phyloP scores from a whole-genome alignment of 2,329 filamentous ascomycete species.

The Ceratocystiopsis brevicomis region DNA sequence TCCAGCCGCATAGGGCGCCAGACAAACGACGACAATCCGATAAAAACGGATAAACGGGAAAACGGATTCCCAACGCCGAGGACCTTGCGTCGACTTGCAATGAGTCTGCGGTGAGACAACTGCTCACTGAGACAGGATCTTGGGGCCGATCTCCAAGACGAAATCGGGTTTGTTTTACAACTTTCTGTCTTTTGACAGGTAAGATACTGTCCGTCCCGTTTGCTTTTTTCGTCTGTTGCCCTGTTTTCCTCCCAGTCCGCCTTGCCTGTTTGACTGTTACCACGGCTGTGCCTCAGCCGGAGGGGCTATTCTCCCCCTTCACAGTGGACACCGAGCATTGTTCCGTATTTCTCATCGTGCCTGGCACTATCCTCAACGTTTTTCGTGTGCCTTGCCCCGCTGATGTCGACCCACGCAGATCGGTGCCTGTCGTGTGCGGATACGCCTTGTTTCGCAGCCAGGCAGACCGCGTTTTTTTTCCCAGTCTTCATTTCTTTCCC shows the following conservation, averaged over 20 bases:
- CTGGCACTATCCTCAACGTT: conserved; percentile 1
- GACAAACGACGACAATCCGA: too few species aligned
- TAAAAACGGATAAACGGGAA: too few species aligned
- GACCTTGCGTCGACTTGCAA: too few species aligned
- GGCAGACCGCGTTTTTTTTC: not conserved
- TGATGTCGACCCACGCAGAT: not conserved
- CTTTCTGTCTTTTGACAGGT: too few species aligned
- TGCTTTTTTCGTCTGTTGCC: not conserved
- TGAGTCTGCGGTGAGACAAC: too few species aligned
- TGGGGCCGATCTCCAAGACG: too few species aligned
- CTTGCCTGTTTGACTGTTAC: not conserved
- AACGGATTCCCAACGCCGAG: too few species aligned
- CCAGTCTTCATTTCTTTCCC: not conserved
- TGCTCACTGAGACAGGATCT: too few species aligned
- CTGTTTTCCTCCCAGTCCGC: not conserved
- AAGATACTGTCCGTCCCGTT: too few species aligned
- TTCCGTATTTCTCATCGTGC: conserved; percentile 4
- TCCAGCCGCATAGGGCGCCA: too few species aligned
- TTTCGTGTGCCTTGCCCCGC: conserved; percentile 3
- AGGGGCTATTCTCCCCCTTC: not conserved
- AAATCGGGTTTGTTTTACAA: too few species aligned
- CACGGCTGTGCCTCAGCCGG: not conserved
- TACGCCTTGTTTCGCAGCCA: not conserved
- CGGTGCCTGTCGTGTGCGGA: not conserved
- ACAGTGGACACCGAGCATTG: not conserved